These are phyloP conservation scores for Thielaviopsis populi DNA, from an alignment of 2,329 filamentous ascomycete species.

Conservation along the genomic window DNA sequence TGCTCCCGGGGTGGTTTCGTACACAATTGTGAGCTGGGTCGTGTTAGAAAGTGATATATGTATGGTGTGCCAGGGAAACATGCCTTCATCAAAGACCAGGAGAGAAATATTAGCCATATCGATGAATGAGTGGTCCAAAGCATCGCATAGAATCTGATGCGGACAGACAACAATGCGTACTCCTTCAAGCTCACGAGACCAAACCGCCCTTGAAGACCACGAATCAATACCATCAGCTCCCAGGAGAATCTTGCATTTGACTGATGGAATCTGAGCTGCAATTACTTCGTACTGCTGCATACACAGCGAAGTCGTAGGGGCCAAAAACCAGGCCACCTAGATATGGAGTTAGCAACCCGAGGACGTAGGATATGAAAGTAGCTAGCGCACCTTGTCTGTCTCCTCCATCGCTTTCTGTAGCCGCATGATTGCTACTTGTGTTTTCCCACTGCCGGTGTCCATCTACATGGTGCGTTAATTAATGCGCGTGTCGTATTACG, in stretches of 20 bases:
- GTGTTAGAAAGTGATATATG: not conserved
- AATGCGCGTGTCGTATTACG: conserved; percentile 4
- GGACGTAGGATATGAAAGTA: not conserved
- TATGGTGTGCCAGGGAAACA: conserved; percentile 14
- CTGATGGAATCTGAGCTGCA: conserved; percentile 40
- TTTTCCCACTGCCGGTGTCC: conserved; percentile 70
- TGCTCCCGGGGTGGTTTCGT: conserved; percentile 46
- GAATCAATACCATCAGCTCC: conserved; percentile 55
- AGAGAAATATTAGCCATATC: conserved; percentile 47
- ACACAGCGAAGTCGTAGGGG: conserved; percentile 53
- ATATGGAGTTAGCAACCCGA: conserved; percentile 18
- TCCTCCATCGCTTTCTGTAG: conserved; percentile 5
- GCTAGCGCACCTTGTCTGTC: not conserved
- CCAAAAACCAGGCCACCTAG: conserved; percentile 58
- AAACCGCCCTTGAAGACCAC: conserved; percentile 53
- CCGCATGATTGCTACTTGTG: conserved; percentile 38
- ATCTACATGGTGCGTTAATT: conserved; percentile 36
- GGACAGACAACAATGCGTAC: conserved; percentile 65
- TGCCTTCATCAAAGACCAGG: conserved; percentile 73
- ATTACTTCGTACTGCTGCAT: conserved; percentile 51
- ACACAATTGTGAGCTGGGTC: conserved; percentile 57
- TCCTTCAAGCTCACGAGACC: conserved; percentile 50
- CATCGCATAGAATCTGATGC: conserved; percentile 58
- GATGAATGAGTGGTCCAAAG: conserved; percentile 60
- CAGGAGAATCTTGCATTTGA: conserved; percentile 46